phyloP scores from a whole-genome alignment of 208 protist genomes.

The Crithidia acanthocephali region DNA sequence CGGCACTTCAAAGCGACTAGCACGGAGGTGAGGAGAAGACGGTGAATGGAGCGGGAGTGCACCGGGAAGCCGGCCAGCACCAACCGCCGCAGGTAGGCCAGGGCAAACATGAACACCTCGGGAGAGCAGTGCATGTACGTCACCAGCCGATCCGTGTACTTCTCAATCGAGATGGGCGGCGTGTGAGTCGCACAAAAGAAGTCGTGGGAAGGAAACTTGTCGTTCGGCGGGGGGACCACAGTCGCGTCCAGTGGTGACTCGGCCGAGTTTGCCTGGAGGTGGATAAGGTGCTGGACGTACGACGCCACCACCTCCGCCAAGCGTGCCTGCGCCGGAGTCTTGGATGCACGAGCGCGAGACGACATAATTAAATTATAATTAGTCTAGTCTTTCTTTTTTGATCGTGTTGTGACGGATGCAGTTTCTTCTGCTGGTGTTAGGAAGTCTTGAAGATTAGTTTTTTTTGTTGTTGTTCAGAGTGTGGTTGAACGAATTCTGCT shows the following conservation, averaged over 20 bases:
- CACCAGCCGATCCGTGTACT: constrained; percentile 50
- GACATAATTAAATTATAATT: constrained; percentile 19
- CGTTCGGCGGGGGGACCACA: constrained; percentile 18
- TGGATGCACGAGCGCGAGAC: constrained; percentile 13
- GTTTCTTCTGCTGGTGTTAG: background rate
- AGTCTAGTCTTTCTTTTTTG: background rate
- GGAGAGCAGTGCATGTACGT: constrained; percentile 56
- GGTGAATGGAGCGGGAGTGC: constrained; percentile 66
- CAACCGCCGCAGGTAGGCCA: constrained; percentile 51
- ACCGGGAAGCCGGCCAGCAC: constrained; percentile 46
- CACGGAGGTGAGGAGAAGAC: constrained; percentile 69
- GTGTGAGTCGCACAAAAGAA: constrained; percentile 53
- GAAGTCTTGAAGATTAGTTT: background rate
- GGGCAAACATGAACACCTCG: constrained; percentile 55
- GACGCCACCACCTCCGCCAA: constrained; percentile 41
- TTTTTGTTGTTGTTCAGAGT: background rate
- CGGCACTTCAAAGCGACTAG: constrained; percentile 83
- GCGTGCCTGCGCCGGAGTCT: constrained; percentile 39
- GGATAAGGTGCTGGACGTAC: constrained; percentile 50
- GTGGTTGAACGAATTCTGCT: background rate
- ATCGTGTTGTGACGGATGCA: background rate
- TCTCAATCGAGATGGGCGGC: constrained; percentile 48
- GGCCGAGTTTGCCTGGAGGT: constrained; percentile 21
- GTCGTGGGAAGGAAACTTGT: constrained; percentile 44
- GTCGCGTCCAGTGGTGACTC: constrained; percentile 1